Evolutionary conservation across 2,329 filamentous ascomycete genomes (phyloP).

Genomic region (Huntiella omanensis): DNA sequence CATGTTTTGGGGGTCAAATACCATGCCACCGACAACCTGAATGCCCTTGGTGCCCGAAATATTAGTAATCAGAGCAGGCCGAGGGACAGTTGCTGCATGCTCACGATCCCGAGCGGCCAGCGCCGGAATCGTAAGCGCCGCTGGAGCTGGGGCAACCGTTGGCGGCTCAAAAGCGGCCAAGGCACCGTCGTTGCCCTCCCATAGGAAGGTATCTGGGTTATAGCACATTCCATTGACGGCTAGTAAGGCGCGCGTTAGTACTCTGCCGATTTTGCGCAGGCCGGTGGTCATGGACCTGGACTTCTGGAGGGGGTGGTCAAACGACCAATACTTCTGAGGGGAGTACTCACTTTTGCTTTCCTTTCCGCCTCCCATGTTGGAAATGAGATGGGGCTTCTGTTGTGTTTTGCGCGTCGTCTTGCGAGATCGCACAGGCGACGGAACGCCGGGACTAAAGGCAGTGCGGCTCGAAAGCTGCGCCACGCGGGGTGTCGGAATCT

Average conservation of each 20-base stretch:
- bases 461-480: constrained; percentile 31
- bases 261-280: not conserved
- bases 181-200: constrained; percentile 92
- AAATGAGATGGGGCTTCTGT: constrained; percentile 71
- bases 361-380: constrained; percentile 56
- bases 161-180: constrained; percentile 59
- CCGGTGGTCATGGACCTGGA: not conserved
- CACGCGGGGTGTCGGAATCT: constrained; percentile 34
- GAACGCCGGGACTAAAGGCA: constrained; percentile 26
- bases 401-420: constrained; percentile 41
- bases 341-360: constrained; percentile 56
- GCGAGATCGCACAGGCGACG: constrained; percentile 30
- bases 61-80: constrained; percentile 75
- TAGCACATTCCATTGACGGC: constrained; percentile 92
- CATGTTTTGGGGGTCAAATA: constrained; percentile 94
- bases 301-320: not conserved
- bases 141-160: constrained; percentile 31
- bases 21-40: constrained; percentile 93
- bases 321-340: not conserved
- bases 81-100: constrained; percentile 28
- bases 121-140: constrained; percentile 24
- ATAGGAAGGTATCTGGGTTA: constrained; percentile 68
- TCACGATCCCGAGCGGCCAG: constrained; percentile 35
- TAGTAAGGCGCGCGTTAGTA: constrained; percentile 22
- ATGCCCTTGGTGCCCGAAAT: constrained; percentile 70